Evolutionary conservation across 2,329 filamentous ascomycete species (phyloP).

Genomic region (Ilyonectria robusta): DNA sequence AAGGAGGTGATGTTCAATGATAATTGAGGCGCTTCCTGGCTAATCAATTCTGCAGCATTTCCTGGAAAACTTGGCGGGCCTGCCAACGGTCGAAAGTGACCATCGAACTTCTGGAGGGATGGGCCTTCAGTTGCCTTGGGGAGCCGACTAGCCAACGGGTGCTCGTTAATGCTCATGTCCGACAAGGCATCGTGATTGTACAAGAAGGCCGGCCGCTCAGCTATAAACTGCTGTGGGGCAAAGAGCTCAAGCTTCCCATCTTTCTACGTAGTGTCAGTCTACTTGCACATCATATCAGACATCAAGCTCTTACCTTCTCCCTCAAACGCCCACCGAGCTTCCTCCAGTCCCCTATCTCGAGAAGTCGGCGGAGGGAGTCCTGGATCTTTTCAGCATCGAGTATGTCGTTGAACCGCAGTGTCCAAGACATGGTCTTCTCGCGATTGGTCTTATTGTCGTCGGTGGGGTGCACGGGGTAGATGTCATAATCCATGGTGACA

Average conservation of each 20-base stretch:
- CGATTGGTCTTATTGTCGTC: slow-evolving; percentile 13
- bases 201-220: background rate
- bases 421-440: slow-evolving; percentile 36
- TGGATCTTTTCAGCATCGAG: slow-evolving; percentile 59
- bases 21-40: too few species aligned
- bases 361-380: slow-evolving; percentile 52
- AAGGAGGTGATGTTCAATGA: too few species aligned
- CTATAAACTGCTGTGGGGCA: background rate
- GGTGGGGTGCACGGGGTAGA: slow-evolving; percentile 15
- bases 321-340: slow-evolving; percentile 61
- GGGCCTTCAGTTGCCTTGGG: slow-evolving; percentile 1
- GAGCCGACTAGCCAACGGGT: background rate
- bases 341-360: slow-evolving; percentile 61
- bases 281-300: background rate
- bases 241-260: slow-evolving; percentile 17
- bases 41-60: too few species aligned
- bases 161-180: slow-evolving; percentile 1
- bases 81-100: too few species aligned
- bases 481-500: background rate
- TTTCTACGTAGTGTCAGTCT: background rate
- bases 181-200: background rate
- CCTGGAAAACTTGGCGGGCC: too few species aligned
- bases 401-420: slow-evolving; percentile 61
- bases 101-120: slow-evolving; percentile 2
- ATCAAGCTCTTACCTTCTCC: background rate